Conservation (phyloP, 306 rosid genomes). For the Fragaria nilgerrensis region DNA sequence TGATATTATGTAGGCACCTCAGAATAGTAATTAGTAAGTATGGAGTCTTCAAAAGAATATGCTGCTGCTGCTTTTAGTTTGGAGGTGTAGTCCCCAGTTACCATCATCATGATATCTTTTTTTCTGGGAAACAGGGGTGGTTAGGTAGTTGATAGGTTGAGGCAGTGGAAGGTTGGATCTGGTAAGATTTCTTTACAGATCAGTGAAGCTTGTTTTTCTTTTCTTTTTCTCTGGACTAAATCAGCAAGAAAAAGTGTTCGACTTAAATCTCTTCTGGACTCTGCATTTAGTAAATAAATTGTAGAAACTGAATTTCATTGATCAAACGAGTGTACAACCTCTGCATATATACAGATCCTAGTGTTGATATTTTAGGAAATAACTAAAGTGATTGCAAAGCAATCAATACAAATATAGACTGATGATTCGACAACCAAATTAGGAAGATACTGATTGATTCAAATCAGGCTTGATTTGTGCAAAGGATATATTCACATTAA, state of each 20-base stretch:
- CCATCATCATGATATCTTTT: background rate
- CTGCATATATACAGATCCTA: no score
- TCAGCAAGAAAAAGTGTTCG: background rate
- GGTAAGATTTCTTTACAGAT: background rate
- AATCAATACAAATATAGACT: no score
- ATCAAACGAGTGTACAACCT: no score
- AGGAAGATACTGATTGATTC: no score
- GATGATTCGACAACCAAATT: no score
- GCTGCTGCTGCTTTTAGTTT: background rate
- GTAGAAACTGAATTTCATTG: no score
- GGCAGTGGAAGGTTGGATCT: background rate
- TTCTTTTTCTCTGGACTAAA: background rate
- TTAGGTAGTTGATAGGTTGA: background rate
- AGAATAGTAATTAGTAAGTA: background rate
- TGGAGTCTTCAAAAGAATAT: background rate
- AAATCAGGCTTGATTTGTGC: no score
- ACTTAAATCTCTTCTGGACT: background rate
- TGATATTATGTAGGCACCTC: slow-evolving; percentile 1
- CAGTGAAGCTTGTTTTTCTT: background rate
- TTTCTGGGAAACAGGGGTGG: background rate
- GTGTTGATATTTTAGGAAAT: no score
- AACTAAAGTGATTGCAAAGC: no score
- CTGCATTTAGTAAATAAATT: background rate
- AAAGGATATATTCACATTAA: no score
- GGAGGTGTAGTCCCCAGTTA: background rate